Conservation (phyloP, 495 filamentous ascomycete species). For the Penicillium bialowiezense region DNA sequence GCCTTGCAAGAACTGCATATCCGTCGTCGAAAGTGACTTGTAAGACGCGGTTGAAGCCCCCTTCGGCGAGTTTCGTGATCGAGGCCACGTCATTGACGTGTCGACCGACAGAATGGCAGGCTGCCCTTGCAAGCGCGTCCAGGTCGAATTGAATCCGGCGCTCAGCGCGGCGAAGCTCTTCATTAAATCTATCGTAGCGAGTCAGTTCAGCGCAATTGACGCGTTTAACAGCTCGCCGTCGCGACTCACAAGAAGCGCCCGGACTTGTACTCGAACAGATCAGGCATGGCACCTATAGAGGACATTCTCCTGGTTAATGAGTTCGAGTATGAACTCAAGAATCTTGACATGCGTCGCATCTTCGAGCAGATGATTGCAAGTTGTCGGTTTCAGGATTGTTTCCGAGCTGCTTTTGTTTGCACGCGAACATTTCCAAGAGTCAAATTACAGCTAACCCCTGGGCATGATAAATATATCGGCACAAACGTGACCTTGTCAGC, state of each 20-base stretch:
- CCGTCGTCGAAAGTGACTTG: slow-evolving; percentile 24
- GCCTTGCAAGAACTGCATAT: slow-evolving; percentile 21
- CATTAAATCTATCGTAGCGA: slow-evolving; percentile 15
- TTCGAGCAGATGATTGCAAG: slow-evolving; percentile 5
- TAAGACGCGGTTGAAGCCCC: slow-evolving; percentile 33
- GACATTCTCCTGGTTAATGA: slow-evolving; percentile 3
- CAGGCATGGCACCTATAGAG: slow-evolving; percentile 3
- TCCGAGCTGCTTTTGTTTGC: no score
- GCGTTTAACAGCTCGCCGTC: neutral
- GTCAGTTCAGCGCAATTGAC: slow-evolving; percentile 4
- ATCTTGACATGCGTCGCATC: slow-evolving; percentile 8
- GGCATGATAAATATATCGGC: no score
- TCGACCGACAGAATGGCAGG: slow-evolving; percentile 13
- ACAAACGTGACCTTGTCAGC: no score
- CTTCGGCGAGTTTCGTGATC: slow-evolving; percentile 32
- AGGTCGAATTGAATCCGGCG: slow-evolving; percentile 19
- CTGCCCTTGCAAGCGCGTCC: slow-evolving; percentile 13
- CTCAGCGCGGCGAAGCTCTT: slow-evolving; percentile 17
- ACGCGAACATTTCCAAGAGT: no score
- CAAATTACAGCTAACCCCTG: no score
- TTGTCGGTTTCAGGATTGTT: no score
- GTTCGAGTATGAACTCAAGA: slow-evolving; percentile 1
- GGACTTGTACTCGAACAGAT: slow-evolving; percentile 24
- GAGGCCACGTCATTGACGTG: slow-evolving; percentile 6
- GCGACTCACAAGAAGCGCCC: slow-evolving; percentile 23